Base-by-base conservation (phyloP, 805 yeast species). In the Saccharomycopsis oosterbeekiorum region DNA sequence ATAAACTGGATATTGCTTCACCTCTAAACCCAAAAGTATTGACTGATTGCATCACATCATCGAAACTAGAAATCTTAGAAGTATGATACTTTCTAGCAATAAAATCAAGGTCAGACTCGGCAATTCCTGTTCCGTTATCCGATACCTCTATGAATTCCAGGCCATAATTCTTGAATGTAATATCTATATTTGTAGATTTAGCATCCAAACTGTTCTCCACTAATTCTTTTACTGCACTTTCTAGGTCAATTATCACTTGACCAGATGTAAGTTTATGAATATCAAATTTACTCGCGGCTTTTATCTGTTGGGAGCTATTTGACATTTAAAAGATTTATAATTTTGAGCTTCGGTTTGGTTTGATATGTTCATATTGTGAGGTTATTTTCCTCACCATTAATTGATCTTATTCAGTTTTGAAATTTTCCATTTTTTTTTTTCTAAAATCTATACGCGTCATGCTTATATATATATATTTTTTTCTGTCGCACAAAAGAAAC, bases 191-290 rank as follows among this genome's bases (percentile, higher is more conserved):
- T 0, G 81, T 76, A 10, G 94, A 80, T 24, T 78, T 71, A 0
- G 97, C 94, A 73, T 94, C 99, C 6, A 93, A 74, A 37, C 94
- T 76, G 70, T 93, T 93, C 68, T 93, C 99, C 1, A 94, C 78
- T 1, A 92, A 74, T 70, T 93, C 99, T 69, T 93, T 93, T 37
- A 87, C 84, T 0, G 89, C 87, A 0, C 93, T 83, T 0, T 82
- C 76, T 53, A 94, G 73, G 67, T 89, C 96, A 4, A 85, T 81
- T 12, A 94, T 88, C 14, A 94, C 98, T 71, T 94, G 99, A 0
- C 97, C 97, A 0, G 97, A 89, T 0, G 97, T 90, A 61, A 93
- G 83, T 62, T 80, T 77, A 65, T 88, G 89, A 6, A 91, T 78
- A 66, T 92, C 63, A 2, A 34, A 50, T n/a, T n/a, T 36, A 17